Percentiles rank a stretch among this genome's conserved stretches.
Conservation (phyloP, 2,329 filamentous ascomycete genomes). For the Neonectria ditissima region DNA sequence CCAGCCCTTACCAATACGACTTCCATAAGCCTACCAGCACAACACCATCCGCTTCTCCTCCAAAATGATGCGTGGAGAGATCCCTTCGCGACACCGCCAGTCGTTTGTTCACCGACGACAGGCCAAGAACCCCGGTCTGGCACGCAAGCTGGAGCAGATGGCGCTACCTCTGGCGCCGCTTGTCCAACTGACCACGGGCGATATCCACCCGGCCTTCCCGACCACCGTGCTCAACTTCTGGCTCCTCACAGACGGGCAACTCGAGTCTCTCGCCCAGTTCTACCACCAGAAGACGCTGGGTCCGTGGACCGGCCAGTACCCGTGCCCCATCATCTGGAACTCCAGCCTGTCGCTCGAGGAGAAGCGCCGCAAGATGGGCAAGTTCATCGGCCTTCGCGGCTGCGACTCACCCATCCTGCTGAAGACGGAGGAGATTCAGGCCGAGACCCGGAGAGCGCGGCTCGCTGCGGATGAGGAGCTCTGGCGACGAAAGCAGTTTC, state of each 20-base stretch:
- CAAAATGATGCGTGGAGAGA: slow-evolving; percentile 51
- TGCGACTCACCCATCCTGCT: slow-evolving; percentile 55
- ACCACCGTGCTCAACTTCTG: slow-evolving; percentile 76
- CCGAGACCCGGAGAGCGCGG: slow-evolving; percentile 56
- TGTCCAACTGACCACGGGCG: slow-evolving; percentile 70
- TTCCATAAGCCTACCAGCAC: slow-evolving; percentile 2
- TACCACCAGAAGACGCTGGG: slow-evolving; percentile 77
- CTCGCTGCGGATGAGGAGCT: slow-evolving; percentile 59
- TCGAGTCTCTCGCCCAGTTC: slow-evolving; percentile 77
- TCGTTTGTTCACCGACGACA: slow-evolving; percentile 49
- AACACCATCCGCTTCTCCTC: slow-evolving; percentile 9
- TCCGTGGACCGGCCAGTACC: slow-evolving; percentile 70
- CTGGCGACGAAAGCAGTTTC: slow-evolving; percentile 59
- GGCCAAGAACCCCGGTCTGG: slow-evolving; percentile 63
- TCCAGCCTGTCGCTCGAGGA: slow-evolving; percentile 67
- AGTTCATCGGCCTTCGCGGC: slow-evolving; percentile 78
- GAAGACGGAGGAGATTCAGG: slow-evolving; percentile 60
- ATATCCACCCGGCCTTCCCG: slow-evolving; percentile 75
- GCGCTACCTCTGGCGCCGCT: slow-evolving; percentile 74
- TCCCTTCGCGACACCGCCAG: slow-evolving; percentile 49
- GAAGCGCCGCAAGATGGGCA: slow-evolving; percentile 78
- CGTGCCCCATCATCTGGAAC: slow-evolving; percentile 74
- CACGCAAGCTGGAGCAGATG: slow-evolving; percentile 74
- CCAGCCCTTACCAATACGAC: slow-evolving; percentile 7
- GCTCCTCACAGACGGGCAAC: slow-evolving; percentile 77